Base-by-base conservation (phyloP, 257 asterid genomes). In the Avicennia marina region DNA sequence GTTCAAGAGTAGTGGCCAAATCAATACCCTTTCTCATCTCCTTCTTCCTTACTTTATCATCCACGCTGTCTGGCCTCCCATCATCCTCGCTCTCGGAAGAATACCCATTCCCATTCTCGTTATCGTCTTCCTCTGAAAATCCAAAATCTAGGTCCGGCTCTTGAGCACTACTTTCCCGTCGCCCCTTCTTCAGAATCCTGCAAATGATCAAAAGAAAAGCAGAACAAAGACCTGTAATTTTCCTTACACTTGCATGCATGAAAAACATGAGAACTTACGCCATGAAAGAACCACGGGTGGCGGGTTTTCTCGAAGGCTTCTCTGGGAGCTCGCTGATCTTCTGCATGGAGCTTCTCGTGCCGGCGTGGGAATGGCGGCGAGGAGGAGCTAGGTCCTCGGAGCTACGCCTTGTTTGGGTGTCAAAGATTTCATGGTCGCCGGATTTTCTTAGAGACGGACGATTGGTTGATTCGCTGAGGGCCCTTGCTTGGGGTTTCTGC, bases 11-110 rank as follows among this genome's bases (percentile, higher is more conserved):
- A 2, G 99, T 93, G 19, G 99, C 99, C 67, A 93, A 81, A 77
- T 93, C 99, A 51, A 93, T 84, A 78, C 99, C 99, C 83, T 93
- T 93, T 45, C 99, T 86, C 96, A 88, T 93, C 57, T 93, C 97
- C 83, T 79, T 93, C 80, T 86, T 86, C 72, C 99, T 81, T 24
- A 86, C 94, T 82, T 82, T 89, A 34, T 93, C 96, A 60, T 93
- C 99, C 38, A 93, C 86, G 45, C 97, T 89, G 36, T 83, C 91
- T 1, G 95, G 97, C 62, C 97, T 68, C 31, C 67, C 81, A 31
- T 93, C 96, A 21, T 78, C 77, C 4, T 67, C 84, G 2, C 82
- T 78, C 49, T 77, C 89, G 32, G 84, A 77, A 5, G 72, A 78
- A 60, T n/a, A 56, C 31, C 60, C 77, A 4, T 74, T 65, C 2